Base-by-base conservation (phyloP, 1,139 yeast genomes). In the Yamadazyma oceani region DNA sequence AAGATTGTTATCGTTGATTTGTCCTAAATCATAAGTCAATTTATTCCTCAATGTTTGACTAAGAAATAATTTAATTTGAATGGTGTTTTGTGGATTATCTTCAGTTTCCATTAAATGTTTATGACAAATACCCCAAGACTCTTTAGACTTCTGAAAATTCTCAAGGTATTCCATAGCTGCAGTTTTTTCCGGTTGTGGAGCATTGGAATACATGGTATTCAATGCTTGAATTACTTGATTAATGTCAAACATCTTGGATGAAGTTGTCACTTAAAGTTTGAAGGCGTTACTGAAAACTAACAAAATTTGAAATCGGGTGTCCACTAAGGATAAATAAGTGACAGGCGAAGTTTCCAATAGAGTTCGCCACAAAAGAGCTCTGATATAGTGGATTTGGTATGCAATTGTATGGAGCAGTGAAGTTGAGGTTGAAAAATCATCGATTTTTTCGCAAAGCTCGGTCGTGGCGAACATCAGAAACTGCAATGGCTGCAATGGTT, bases 11-110 rank as follows among this genome's bases (percentile, higher is more conserved):
- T 59, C 65, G 0, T 88, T 87, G 2, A 88, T 64, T 59, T 92
- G 98, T 43, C 73, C 70, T 47, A 90, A 69, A 62, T 92, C 97
- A 58, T 86, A 90, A 11, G 87, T 84, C 35, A 88, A 66, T 54
- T 89, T 89, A 28, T 90, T 82, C 46, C 96, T 70, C 45, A 94
- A 65, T 0, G 97, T 90, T 58, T 94, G 98, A 1, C 97, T 85
- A 8, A 94, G 85, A 66, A 94, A 92, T 50, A 92, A 67, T 53
- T 80, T 81, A 32, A 85, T 63, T 49, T 83, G 85, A 17, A 75
- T 43, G 30, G 54, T 53, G 11, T 25, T 26, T 5, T 15, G 17
- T 4, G 32, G 47, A 26, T 48, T 44, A 5, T 46, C 45, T 14
- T 30, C 21, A 24, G 43, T 41, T 33, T 50, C 49, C 22, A 50